Conservation (phyloP, 371 early-diverging fungal genomes). For the Basidiobolus meristosporus region DNA sequence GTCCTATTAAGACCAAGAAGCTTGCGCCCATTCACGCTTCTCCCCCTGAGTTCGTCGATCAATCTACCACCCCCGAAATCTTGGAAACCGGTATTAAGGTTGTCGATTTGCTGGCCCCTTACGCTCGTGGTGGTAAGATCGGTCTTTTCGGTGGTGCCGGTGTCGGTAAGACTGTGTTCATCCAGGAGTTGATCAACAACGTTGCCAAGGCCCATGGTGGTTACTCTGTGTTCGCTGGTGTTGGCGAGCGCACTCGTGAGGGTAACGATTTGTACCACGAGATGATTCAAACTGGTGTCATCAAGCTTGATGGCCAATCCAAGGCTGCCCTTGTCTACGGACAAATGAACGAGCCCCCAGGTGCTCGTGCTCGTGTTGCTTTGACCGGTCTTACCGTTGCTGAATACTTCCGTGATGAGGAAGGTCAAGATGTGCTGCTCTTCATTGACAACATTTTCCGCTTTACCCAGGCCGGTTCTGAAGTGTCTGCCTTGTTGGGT, state of each 20-base stretch:
- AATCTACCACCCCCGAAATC: conserved; percentile 89
- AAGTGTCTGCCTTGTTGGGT: conserved; percentile 92
- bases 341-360: conserved; percentile 99
- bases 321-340: conserved; percentile 95
- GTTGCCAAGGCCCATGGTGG: too few relatives aligned
- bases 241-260: too few relatives aligned
- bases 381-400: conserved; percentile 95
- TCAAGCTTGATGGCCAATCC: conserved; percentile 82
- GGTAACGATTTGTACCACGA: too few relatives aligned
- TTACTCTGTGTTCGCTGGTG: too few relatives aligned
- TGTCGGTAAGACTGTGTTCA: conserved; percentile 97
- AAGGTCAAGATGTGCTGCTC: conserved; percentile 96
- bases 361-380: conserved; percentile 98
- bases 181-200: conserved; percentile 95
- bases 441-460: conserved; percentile 99
- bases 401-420: too few relatives aligned
- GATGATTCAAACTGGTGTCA: too few relatives aligned
- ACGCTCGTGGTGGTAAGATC: conserved; percentile 96
- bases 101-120: conserved; percentile 94
- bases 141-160: conserved; percentile 97
- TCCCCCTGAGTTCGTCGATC: conserved; percentile 90
- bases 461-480: conserved; percentile 85
- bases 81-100: conserved; percentile 98
- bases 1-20: conserved; percentile 85
- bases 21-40: conserved; percentile 78